phyloP scores from a whole-genome alignment of 495 filamentous ascomycete species.

The Evernia prunastri region DNA sequence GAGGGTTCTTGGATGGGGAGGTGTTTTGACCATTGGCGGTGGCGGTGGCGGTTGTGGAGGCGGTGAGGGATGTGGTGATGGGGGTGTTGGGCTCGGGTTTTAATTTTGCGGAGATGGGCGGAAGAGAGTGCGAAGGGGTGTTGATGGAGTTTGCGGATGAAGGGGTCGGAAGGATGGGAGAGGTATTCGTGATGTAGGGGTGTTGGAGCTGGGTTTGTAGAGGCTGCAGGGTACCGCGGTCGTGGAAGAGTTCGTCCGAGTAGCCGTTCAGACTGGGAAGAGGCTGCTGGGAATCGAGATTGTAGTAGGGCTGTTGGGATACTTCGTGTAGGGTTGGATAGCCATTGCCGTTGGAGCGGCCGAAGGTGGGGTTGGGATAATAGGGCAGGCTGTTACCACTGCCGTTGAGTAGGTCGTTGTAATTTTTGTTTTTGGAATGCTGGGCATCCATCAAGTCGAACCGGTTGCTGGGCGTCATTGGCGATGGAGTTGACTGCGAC shows the following conservation, averaged over 20 bases:
- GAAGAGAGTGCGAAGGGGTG: conserved; percentile 19
- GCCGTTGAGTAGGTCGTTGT: conserved; percentile 6
- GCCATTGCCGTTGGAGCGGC: conserved; percentile 6
- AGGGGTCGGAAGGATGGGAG: conserved; percentile 26
- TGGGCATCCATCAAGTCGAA: conserved; percentile 23
- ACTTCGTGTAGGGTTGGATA: conserved; percentile 15
- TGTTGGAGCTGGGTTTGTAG: conserved; percentile 34
- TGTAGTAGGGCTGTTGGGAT: conserved; percentile 21
- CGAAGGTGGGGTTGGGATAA: conserved; percentile 12
- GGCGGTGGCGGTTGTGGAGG: conserved; percentile 25
- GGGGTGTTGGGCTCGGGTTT: conserved; percentile 23
- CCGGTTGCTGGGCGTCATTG: conserved; percentile 28
- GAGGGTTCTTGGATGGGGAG: conserved; percentile 17
- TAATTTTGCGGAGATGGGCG: conserved; percentile 4
- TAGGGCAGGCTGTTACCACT: conserved; percentile 8
- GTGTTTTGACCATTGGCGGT: conserved; percentile 8
- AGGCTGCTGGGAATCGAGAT: conserved; percentile 20
- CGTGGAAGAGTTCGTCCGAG: conserved; percentile 25
- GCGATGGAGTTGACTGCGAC: conserved; percentile 26
- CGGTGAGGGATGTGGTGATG: conserved; percentile 27
- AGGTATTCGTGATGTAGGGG: conserved; percentile 21
- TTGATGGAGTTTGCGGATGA: conserved; percentile 25
- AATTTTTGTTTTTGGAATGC: conserved; percentile 14
- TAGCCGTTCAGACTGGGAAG: conserved; percentile 15
- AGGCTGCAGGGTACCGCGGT: conserved; percentile 38